Evolutionary conservation across 2,329 filamentous ascomycete species (phyloP).

Genomic region (Talaromyces amestolkiae): DNA sequence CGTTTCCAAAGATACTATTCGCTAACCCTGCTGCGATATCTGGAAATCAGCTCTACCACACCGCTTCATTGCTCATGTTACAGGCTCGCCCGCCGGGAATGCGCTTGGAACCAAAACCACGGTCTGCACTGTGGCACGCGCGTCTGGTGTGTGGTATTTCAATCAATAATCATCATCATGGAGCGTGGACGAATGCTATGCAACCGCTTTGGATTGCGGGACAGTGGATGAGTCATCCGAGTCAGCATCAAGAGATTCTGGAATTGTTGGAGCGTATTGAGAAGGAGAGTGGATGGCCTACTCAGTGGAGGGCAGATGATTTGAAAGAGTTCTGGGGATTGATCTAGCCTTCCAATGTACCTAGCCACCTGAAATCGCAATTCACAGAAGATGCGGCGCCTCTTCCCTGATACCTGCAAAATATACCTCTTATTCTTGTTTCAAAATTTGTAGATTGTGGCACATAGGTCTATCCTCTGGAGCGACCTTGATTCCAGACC

Average conservation of each 20-base stretch:
- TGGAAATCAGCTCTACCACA: conserved; percentile 58
- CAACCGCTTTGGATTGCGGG: conserved; percentile 60
- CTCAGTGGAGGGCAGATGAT: conserved; percentile 54
- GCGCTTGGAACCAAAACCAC: conserved; percentile 22
- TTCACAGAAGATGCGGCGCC: no score
- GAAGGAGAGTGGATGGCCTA: conserved; percentile 54
- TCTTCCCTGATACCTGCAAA: background rate
- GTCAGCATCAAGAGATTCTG: conserved; percentile 48
- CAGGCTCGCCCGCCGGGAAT: conserved; percentile 39
- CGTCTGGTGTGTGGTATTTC: conserved; percentile 57
- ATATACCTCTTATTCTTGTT: conserved; percentile 1
- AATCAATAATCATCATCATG: conserved; percentile 55
- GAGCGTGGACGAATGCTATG: conserved; percentile 57
- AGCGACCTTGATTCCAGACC: conserved; percentile 10
- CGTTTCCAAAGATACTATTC: conserved; percentile 54
- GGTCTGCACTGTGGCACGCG: conserved; percentile 55
- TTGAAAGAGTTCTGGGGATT: conserved; percentile 52
- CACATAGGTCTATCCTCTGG: conserved; percentile 5
- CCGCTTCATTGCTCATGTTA: conserved; percentile 54
- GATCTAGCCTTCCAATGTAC: background rate
- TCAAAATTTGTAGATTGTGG: background rate
- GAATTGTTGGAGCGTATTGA: conserved; percentile 51
- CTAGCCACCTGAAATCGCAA: no score
- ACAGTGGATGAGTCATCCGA: conserved; percentile 42
- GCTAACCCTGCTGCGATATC: conserved; percentile 57